These are phyloP conservation scores for Metschnikowia lochheadii DNA, from an alignment of 805 yeast genomes.

Conservation along the genomic window DNA sequence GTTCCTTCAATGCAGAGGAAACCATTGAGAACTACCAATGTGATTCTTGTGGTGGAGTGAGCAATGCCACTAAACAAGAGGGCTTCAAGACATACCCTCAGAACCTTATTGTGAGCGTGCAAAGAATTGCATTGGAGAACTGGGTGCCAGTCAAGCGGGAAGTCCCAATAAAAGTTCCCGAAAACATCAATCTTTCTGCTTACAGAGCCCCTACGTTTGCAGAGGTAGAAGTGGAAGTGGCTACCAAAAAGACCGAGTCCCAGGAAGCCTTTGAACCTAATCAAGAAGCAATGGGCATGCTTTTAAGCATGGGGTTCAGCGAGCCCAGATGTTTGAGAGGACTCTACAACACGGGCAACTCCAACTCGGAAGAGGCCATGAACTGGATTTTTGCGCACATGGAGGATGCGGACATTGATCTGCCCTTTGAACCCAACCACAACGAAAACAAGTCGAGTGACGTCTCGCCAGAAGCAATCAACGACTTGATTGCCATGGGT, in stretches of 20 bases:
- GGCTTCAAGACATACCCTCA: slow-evolving; percentile 65
- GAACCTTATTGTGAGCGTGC: slow-evolving; percentile 66
- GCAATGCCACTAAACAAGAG: slow-evolving; percentile 32
- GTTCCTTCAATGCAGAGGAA: slow-evolving; percentile 44
- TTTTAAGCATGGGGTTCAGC: slow-evolving; percentile 86
- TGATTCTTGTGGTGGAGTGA: slow-evolving; percentile 43
- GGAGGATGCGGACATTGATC: slow-evolving; percentile 80
- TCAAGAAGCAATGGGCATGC: slow-evolving; percentile 46
- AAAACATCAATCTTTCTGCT: slow-evolving; percentile 39
- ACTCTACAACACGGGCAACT: slow-evolving; percentile 67
- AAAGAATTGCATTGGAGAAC: slow-evolving; percentile 76
- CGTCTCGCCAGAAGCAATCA: slow-evolving; percentile 37
- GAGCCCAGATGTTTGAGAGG: slow-evolving; percentile 63
- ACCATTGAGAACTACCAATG: slow-evolving; percentile 59
- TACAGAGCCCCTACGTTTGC: slow-evolving; percentile 41
- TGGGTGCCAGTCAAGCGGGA: slow-evolving; percentile 87
- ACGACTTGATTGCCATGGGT: slow-evolving; percentile 69
- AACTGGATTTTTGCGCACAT: slow-evolving; percentile 87
- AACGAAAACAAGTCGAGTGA: slow-evolving; percentile 8
- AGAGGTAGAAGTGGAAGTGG: slow-evolving; percentile 18
- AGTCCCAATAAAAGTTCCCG: slow-evolving; percentile 60
- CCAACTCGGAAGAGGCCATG: slow-evolving; percentile 67
- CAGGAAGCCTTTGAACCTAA: slow-evolving; percentile 48
- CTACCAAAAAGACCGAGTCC: slow-evolving; percentile 17
- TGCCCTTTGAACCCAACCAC: slow-evolving; percentile 40